Evolutionary conservation across 2,329 filamentous ascomycete species (phyloP), one percentile per base, ranked within the genome.

Genomic region (Celoporthe dispersa): DNA sequence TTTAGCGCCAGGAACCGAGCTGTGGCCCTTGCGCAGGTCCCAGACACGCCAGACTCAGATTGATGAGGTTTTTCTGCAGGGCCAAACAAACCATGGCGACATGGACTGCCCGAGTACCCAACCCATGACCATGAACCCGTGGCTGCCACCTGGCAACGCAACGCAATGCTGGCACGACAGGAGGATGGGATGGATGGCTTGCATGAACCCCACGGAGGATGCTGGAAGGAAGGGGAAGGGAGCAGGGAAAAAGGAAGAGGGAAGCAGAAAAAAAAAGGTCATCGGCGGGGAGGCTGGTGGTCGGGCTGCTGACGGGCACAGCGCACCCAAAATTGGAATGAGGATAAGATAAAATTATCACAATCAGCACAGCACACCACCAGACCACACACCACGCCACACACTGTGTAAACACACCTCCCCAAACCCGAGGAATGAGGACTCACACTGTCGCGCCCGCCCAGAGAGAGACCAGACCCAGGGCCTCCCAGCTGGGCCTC

Each of bases 1-100:
- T 64, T 64, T 64, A 64, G 62, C 41, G 39, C 14, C 62, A 64
- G 62, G 62, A 16, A 64, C 62, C 62, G 25, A 22, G 19, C 14
- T 16, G 11, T 22, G 37, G 35, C 37, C 22, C 37, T 62, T 63
- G 60, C 39, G 62, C 62, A 64, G 62, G 62, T 64, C 62, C 62
- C 39, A 44, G n/a, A 62, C n/a, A 16, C 12, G 14, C 57, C 8
- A 2, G 11, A 37, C 12, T n/a, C 39, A 28, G 5, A 25, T 33
- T 44, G n/a, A 22, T 44, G n/a, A 41, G 60, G n/a, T 19, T 63
- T 37, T 19, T 16, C 57, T 60, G 57, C 33, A 60, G 33, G 31
- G 57, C 57, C 31, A 25, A 33, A 60, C 25, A 60, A 60, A 31
- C 41, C 31, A 59, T 22, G 35, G 28, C 55, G 55, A 35, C 55